These are phyloP conservation scores for Gamsiella multidivaricata DNA, from an alignment of 192 early-diverging fungal genomes.

Conservation along the genomic window DNA sequence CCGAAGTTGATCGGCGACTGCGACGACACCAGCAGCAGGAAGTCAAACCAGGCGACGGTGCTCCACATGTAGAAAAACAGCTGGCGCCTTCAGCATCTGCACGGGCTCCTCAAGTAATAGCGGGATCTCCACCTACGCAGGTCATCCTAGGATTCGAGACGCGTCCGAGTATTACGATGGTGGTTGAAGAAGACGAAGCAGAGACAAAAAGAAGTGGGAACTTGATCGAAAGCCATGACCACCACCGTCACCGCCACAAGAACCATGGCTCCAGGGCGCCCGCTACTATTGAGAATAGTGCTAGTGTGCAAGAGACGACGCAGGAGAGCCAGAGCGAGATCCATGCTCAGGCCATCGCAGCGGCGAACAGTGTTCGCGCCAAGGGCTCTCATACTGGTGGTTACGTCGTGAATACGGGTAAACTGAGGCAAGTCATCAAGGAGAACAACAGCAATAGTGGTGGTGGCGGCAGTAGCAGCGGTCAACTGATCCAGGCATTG, in stretches of 20 bases:
- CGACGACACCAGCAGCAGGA: neutral
- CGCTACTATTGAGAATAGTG: neutral
- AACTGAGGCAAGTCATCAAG: slow-evolving; percentile 34
- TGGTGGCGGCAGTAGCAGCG: slow-evolving; percentile 11
- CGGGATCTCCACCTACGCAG: neutral
- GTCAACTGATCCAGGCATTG: slow-evolving; percentile 34
- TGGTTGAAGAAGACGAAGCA: neutral
- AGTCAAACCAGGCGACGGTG: neutral
- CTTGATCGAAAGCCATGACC: neutral
- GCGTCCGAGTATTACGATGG: neutral
- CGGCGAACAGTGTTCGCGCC: slow-evolving; percentile 39
- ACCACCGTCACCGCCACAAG: neutral
- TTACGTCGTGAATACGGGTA: slow-evolving; percentile 36
- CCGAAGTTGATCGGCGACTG: slow-evolving; percentile 10
- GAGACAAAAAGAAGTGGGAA: neutral
- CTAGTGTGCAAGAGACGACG: neutral
- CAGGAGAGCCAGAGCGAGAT: slow-evolving; percentile 22
- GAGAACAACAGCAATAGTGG: slow-evolving; percentile 1
- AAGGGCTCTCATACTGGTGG: slow-evolving; percentile 29
- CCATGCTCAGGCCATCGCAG: slow-evolving; percentile 42
- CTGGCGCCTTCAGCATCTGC: slow-evolving; percentile 4
- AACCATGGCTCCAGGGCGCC: neutral
- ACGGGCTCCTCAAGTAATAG: slow-evolving; percentile 27
- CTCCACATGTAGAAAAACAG: neutral
- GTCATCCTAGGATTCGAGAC: neutral